Evolutionary conservation across 352 stramenopile species (phyloP), one percentile per base, ranked within the genome.

Genomic region (Globisporangium okanoganense): DNA sequence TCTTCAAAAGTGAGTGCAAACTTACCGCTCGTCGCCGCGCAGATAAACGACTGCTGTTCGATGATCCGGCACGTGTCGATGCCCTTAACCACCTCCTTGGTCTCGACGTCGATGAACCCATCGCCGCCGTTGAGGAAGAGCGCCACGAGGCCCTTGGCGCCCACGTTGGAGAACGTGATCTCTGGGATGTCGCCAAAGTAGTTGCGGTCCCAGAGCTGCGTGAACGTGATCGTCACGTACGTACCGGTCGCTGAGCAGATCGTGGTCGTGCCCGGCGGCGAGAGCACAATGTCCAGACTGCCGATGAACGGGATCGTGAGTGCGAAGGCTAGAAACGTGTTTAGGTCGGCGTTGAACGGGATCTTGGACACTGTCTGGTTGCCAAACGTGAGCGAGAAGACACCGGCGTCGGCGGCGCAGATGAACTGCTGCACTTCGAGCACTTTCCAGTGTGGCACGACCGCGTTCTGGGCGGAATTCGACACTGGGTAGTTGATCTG

Each of bases 351-450:
- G 18, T 80, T 86, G 61, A 69, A 87, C 18, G 83, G 81, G 44
- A 90, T 87, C 33, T 70, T 73, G 5, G 68, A 60, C 27, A 92
- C 64, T 2, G 79, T 88, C 29, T 83, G 41, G 48, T 79, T 79
- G 31, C 57, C 72, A 44, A 90, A 82, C 6, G 71, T 86, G 51
- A 91, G 57, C 6, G 76, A 67, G n/a, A 91, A 88, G 18, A 72
- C 58, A 0, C 81, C 83, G 0, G 70, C 66, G 59, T 89, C 78
- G 0, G 83, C 83, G 7, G 82, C 82, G 54, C 83, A 93, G 38
- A 90, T 88, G 55, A 93, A 93, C 41, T 86, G 78, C 58, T 93
- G 83, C 24, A 89, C 77, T 65, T 93, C 83, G 38, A 87, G 50
- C 5, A 76, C 70, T 56, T 77, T 79, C 82, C 82, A 92, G 0